Evolutionary conservation across 257 asterid genomes (phyloP).

Genomic region (Rubia yunnanensis): DNA sequence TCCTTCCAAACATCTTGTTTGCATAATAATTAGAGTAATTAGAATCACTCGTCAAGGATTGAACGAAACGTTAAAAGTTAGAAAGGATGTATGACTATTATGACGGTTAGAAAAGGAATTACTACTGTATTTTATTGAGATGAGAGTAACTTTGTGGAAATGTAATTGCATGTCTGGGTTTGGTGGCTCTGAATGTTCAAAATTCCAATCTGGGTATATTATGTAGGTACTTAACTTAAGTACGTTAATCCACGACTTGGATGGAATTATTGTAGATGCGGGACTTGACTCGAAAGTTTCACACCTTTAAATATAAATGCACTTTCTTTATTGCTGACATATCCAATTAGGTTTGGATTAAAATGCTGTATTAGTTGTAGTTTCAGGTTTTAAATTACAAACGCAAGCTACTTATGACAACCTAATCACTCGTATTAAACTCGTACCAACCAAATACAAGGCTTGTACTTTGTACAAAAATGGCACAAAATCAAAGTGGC

Average conservation of each 20-base stretch:
- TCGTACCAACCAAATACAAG: neutral
- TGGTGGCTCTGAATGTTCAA: neutral
- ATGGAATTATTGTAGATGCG: neutral
- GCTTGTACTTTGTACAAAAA: neutral
- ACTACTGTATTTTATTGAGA: neutral
- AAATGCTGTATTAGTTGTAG: neutral
- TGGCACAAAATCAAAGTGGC: neutral
- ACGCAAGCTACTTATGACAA: neutral
- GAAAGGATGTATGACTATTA: too few relatives aligned
- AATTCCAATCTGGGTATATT: neutral
- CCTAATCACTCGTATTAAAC: too few relatives aligned
- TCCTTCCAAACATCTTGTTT: too few relatives aligned
- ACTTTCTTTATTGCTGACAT: neutral
- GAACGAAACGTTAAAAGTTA: too few relatives aligned
- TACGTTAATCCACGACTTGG: constrained; percentile 1
- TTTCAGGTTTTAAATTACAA: neutral
- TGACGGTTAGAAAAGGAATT: too few relatives aligned
- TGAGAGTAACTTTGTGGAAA: neutral
- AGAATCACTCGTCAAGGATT: too few relatives aligned
- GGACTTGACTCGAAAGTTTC: constrained; percentile 6
- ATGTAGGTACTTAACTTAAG: neutral
- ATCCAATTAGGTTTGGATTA: neutral
- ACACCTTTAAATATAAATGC: neutral
- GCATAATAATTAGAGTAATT: too few relatives aligned
- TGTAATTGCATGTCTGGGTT: neutral